Conservation (phyloP, 2,329 filamentous ascomycete species). For the Apiospora koreana region DNA sequence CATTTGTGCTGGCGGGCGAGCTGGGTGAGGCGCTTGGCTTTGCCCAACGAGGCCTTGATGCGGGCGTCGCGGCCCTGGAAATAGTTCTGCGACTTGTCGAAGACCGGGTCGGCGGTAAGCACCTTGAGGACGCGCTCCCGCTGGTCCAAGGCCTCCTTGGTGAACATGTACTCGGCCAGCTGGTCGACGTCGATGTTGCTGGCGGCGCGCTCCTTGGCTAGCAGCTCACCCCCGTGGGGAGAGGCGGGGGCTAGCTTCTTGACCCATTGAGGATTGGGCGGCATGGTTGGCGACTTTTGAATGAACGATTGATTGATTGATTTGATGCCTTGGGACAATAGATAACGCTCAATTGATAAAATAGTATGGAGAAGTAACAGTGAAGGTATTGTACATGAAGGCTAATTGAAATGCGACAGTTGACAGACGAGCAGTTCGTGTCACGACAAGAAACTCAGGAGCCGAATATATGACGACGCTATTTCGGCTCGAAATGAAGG, state of each 20-base stretch:
- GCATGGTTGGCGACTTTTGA: neutral
- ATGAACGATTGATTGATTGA: neutral
- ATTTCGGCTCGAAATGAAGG: neutral
- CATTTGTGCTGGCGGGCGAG: slow-evolving; percentile 68
- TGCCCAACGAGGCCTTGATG: slow-evolving; percentile 68
- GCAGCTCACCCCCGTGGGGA: slow-evolving; percentile 69
- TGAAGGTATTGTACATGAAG: neutral
- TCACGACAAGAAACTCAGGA: neutral
- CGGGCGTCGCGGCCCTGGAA: slow-evolving; percentile 69
- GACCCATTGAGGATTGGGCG: slow-evolving; percentile 50
- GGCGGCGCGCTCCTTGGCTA: slow-evolving; percentile 66
- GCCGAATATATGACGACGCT: neutral
- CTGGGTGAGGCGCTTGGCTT: slow-evolving; percentile 70
- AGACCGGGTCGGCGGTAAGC: slow-evolving; percentile 68
- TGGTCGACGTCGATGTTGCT: slow-evolving; percentile 68
- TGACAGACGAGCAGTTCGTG: too few species aligned
- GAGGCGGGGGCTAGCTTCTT: slow-evolving; percentile 65
- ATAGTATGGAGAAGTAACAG: neutral
- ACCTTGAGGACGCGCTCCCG: slow-evolving; percentile 63
- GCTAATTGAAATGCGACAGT: neutral
- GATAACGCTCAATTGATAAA: neutral
- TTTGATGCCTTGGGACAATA: neutral
- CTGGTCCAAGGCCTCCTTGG: slow-evolving; percentile 61
- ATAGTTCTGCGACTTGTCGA: slow-evolving; percentile 79
- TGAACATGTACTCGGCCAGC: slow-evolving; percentile 69